Evolutionary conservation across 1,284 basidiomycete species (phyloP), one percentile per base, ranked within the genome.

Genomic region (Puccinia sorghi): DNA sequence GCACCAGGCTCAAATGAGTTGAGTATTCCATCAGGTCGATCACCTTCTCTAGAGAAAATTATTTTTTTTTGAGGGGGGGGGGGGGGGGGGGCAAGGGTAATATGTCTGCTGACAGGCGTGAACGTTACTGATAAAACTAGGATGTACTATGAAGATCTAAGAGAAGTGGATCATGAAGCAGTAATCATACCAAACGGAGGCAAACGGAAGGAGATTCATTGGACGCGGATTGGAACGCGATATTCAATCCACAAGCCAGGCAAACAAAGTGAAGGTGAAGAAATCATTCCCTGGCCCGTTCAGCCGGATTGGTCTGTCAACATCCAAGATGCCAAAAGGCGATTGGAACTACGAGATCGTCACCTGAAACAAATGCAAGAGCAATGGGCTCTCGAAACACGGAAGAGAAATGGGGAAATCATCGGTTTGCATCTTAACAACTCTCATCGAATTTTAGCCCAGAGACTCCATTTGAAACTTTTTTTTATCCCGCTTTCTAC

Each of bases 1-100:
- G 57, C 52, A 46, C 75, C 75, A n/a, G 75, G 67, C 17, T 78
- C 75, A 41, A 59, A 78, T 52, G 75, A 78, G 75, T 78, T 70
- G 32, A 46, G 52, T 61, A 27, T 32, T 48, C 20, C 32, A 70
- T 32, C 12, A 15, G 39, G 43, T 72, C 32, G 25, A 8, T 72
- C 52, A 4, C 32, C n/a, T n/a, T 72, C 2, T 48, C 20, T 41
- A 43, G 25, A 13, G 32, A 32, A 27, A 32, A 57, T 9, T 20
- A 7, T 7, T 25, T 69, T 11, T 13, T 43, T 67, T 43, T 61
- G 57, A 8, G 1, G 20, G 32, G 32, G 32, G 32, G 4, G 32
- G 27, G 1, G 20, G 32, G 32, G 32, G 32, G 4, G 32, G 32
- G 4, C 32, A 4, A 32, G 32, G 32, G 32, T 32, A 4, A 2